phyloP scores from a whole-genome alignment of 2,329 filamentous ascomycete genomes.

The Westerdykella ornata region DNA sequence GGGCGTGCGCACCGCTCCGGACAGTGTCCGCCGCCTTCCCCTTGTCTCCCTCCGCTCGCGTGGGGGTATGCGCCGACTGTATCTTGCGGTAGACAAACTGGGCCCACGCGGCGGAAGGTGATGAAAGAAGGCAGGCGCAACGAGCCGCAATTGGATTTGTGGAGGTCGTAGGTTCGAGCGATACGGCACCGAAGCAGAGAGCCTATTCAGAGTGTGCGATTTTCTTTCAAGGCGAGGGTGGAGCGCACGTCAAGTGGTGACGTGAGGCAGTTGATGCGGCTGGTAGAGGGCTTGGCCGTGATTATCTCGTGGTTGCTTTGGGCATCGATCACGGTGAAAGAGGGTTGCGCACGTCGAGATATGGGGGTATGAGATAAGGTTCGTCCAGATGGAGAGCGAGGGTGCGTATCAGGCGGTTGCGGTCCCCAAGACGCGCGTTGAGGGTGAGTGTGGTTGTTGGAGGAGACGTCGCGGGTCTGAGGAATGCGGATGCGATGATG shows the following conservation, averaged over 20 bases:
- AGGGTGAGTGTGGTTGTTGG: too few species aligned
- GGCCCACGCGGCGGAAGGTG: not conserved
- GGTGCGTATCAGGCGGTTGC: too few species aligned
- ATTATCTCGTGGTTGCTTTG: not conserved
- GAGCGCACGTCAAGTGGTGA: too few species aligned
- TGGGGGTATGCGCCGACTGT: conserved; percentile 10
- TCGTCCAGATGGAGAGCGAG: not conserved
- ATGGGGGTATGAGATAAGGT: not conserved
- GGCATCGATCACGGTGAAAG: not conserved
- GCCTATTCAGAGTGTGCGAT: not conserved
- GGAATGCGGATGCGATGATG: not conserved
- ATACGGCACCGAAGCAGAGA: too few species aligned
- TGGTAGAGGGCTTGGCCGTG: too few species aligned
- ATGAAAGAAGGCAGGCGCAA: too few species aligned
- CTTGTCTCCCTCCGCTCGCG: conserved; percentile 5
- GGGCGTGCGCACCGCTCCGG: conserved; percentile 28
- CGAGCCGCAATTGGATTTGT: too few species aligned
- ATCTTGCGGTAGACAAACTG: conserved; percentile 9
- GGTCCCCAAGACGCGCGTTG: too few species aligned
- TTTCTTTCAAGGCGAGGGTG: not conserved
- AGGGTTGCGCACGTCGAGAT: not conserved
- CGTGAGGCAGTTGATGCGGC: too few species aligned
- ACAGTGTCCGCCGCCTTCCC: conserved; percentile 7
- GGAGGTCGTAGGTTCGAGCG: too few species aligned
- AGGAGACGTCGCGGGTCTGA: not conserved